Conservation (phyloP, 352 stramenopile genomes). For the Phytophthora hybrid region DNA sequence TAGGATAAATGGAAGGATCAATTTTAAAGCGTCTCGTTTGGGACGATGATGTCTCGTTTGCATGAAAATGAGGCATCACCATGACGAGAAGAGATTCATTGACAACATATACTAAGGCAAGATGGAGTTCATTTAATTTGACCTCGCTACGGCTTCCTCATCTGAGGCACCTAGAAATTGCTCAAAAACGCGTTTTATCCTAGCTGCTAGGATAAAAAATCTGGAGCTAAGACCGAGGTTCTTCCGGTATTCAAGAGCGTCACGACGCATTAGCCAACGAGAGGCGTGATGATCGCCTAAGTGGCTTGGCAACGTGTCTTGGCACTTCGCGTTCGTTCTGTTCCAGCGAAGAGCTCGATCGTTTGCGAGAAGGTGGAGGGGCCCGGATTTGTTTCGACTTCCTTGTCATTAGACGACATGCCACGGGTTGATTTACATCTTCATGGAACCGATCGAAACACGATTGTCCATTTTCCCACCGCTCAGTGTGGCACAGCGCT, state of each 20-base stretch:
- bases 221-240: neutral
- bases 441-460: conserved; percentile 10
- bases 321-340: conserved; percentile 3
- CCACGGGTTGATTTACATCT: neutral
- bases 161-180: neutral
- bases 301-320: conserved; percentile 3
- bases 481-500: too few relatives aligned
- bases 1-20: conserved; percentile 1
- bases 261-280: neutral
- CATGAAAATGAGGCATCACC: neutral
- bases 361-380: conserved; percentile 1
- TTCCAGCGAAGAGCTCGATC: neutral
- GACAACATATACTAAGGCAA: too few relatives aligned
- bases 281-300: neutral
- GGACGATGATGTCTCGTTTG: neutral
- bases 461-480: conserved; percentile 4
- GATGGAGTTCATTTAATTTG: too few relatives aligned
- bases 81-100: too few relatives aligned
- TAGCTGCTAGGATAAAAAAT: neutral
- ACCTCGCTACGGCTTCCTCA: neutral
- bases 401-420: neutral
- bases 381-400: conserved; percentile 2
- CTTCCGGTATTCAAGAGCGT: neutral
- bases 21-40: conserved; percentile 1
- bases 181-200: neutral